A percentile compares a stretch with the other conserved stretches of the same genome.
phyloP scores from a whole-genome alignment of 495 filamentous ascomycete genomes.

The Xylaria flabelliformis region DNA sequence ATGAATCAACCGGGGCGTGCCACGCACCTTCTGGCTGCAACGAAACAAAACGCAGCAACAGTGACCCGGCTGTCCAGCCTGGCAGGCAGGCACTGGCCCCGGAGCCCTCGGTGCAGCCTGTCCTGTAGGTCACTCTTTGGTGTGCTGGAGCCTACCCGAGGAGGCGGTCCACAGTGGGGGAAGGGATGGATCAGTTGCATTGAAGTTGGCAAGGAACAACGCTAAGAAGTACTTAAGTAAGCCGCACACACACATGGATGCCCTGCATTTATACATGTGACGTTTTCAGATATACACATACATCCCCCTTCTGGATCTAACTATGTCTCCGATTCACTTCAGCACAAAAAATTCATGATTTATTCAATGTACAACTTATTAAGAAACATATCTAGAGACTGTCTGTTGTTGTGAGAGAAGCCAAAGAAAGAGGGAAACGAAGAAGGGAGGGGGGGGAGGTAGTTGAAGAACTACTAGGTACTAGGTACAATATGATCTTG shows the following conservation, averaged over 20 bases:
- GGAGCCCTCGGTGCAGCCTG: slow-evolving; percentile 10
- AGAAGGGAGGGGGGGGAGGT: background rate
- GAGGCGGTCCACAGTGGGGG: slow-evolving; percentile 24
- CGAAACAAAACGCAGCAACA: background rate
- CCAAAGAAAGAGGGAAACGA: background rate
- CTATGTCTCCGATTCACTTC: background rate
- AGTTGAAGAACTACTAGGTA: too few species aligned
- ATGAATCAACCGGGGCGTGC: slow-evolving; percentile 30
- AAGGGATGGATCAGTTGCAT: slow-evolving; percentile 5
- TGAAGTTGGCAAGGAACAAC: background rate
- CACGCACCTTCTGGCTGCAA: slow-evolving; percentile 8
- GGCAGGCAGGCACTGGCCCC: background rate
- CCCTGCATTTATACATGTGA: background rate
- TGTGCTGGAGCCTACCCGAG: slow-evolving; percentile 12
- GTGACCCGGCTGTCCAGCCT: slow-evolving; percentile 7
- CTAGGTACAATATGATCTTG: background rate
- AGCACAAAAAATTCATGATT: background rate
- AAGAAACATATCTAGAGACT: background rate
- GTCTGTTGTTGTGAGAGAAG: background rate
- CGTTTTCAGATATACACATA: background rate
- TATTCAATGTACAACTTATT: background rate
- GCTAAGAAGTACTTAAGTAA: background rate
- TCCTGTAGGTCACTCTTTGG: background rate
- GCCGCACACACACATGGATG: background rate
- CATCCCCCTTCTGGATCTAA: background rate